Base-by-base conservation (phyloP, 1,139 yeast species). In the Diutina ranongensis region DNA sequence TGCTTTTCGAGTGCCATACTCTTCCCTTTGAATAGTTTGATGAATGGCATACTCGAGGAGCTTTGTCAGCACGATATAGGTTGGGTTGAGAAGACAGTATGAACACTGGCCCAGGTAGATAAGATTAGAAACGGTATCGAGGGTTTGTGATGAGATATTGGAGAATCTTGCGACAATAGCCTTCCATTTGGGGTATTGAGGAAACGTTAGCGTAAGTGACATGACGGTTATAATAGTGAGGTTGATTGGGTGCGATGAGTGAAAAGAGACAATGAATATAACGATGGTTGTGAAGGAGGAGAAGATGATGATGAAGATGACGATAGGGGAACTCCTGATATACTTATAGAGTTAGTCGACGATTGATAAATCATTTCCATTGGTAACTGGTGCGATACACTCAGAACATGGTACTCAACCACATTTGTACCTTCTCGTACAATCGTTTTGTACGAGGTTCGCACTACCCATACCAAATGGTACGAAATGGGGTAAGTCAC, bases 11-110 rank as follows among this genome's bases (percentile, higher is more conserved):
- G 55, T 51, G 2, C 54, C 62, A 21, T 56, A 54, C 3, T 45
- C 48, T 35, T 54, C 49, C 54, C 67, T 67, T 20, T 54, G 53
- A n/a, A 71, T 45, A 5, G 74, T 62, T 47, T 60, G 61, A 53
- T 68, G 61, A 28, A 70, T 55, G 32, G 66, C 62, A 46, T 60
- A 57, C 44, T 57, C 54, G 40, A 71, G 55, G 44, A 66, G 72
- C 48, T 68, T 72, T 38, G 56, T 44, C 1, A 74, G 69, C 13
- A 68, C 57, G 16, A 71, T 55, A 49, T 64, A 64, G 19, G 58
- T 55, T 20, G 71, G 61, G 53, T 67, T 71, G 27, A 70, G 54
- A 50, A 70, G 68, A 45, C 73, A 65, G 52, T 55, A 68, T 51
- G 69, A 70, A 51, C 65, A 70, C 22, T 58, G 27, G 15, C 58